phyloP scores from a whole-genome alignment of 108 stramenopile genomes.

The Cylindrotheca closterium region DNA sequence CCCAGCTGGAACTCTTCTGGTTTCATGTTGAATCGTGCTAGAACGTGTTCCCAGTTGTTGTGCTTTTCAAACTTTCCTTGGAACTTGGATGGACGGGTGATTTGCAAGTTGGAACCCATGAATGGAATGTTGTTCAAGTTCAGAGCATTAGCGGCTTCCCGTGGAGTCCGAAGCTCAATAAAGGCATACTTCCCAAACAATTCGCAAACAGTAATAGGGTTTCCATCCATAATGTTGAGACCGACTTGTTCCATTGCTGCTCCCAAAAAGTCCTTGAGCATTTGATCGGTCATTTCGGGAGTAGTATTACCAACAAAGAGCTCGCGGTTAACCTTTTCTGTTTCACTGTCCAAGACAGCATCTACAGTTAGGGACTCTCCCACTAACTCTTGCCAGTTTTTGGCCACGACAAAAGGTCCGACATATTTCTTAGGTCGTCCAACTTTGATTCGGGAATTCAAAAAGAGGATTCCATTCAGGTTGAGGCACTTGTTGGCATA shows the following conservation, averaged over 20 bases:
- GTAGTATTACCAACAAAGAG: constrained; percentile 93
- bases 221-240: constrained; percentile 74
- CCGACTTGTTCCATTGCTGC: constrained; percentile 86
- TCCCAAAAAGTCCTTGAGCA: constrained; percentile 85
- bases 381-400: constrained; percentile 89
- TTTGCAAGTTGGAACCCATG: constrained; percentile 79
- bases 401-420: constrained; percentile 62
- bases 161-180: constrained; percentile 80
- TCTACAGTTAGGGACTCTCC: constrained; percentile 69
- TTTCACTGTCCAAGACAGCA: constrained; percentile 54
- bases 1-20: constrained; percentile 69
- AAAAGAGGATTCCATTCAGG: constrained; percentile 89
- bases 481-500: constrained; percentile 79
- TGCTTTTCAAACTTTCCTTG: constrained; percentile 80
- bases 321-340: constrained; percentile 85
- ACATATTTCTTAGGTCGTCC: constrained; percentile 88
- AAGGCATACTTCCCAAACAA: constrained; percentile 92
- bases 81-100: constrained; percentile 90
- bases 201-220: constrained; percentile 83
- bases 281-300: constrained; percentile 90
- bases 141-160: constrained; percentile 88
- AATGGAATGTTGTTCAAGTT: constrained; percentile 94
- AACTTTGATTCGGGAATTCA: constrained; percentile 81
- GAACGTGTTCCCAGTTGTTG: constrained; percentile 92
- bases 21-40: constrained; percentile 81